Base-by-base conservation (phyloP, 768 basidiomycete species). In the Leccinellum albellum region DNA sequence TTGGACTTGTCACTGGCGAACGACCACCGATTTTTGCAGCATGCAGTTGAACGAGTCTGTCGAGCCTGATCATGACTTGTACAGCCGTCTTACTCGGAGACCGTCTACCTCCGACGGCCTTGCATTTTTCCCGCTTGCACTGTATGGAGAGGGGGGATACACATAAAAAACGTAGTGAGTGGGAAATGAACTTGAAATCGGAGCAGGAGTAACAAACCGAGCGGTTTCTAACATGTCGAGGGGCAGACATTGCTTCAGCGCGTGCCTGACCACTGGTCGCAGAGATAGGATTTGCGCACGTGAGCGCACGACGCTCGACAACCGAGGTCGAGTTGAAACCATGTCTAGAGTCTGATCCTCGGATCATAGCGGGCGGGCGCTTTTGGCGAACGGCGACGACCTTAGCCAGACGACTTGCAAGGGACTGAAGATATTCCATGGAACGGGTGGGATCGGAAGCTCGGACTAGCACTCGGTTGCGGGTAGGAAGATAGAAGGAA, bases 361-460 rank as follows among this genome's bases (percentile, higher is more conserved):
- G 45, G 57, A 60, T 53, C 52, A 44, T 26, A 24, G 51, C n/a
- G 2, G 51, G 24, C 54, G 65, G 63, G 28, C 47, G 29, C 10
- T 29, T 58, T 64, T 49, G 56, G 48, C 66, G 66, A 13, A 67
- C 50, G 47, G 64, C 61, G 54, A 67, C 23, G 44, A 67, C 66
- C 59, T 57, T 67, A 51, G 66, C 53, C 17, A 66, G 64, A 51
- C 42, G 13, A 13, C 50, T 45, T 0, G 66, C 23, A 23, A 68
- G 55, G 8, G 57, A 59, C 4, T 63, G 64, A 21, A 68, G 66
- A 14, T 66, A 68, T 14, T 68, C 60, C 65, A 66, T 66, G 51
- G n/a, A 13, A 23, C 26, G 6, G 9, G 37, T 28, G 51, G 7
- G 45, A 40, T 28, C 48, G 40, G 1, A 40, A 51, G 37, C 37